Base-by-base conservation (phyloP, 148 eudicot species). In the Amaranthus cruentus region DNA sequence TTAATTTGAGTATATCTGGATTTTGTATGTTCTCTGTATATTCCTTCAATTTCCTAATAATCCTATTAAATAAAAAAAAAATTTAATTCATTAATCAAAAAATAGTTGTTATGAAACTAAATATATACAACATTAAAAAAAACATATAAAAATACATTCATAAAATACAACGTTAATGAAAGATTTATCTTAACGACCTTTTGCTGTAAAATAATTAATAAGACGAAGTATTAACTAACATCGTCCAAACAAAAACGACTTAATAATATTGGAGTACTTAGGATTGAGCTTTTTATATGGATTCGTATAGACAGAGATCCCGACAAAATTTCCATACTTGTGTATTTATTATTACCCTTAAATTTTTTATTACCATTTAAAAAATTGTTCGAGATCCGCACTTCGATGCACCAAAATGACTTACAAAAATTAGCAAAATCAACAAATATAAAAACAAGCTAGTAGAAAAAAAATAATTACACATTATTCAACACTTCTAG, bases 11-110 rank as follows among this genome's bases (percentile, higher is more conserved):
- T 12, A 43, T 12, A 18, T 43, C 38, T 6, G 81, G 77, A 55
- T 52, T 53, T 11, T 61, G 13, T 8, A 57, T 13, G n/a, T 62
- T 52, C 5, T 6, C 38, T 4, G 46, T 59, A 18, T 12, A 65
- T 15, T 58, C 76, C 54, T 53, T 59, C 28, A 73, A 3, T 47
- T 18, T 61, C 57, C 18, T 18, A 9, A 73, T 12, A 66, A 77
- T 62, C 62, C 79, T 77, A 49, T 58, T 2, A 21, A 38, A 47
- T 12, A 1, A 43, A 13, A 52, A 46, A 44, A 53, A 58, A 49
- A 8, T 13, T 4, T 11, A 42, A 59, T 57, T 8, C 59, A 68
- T 46, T 13, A 57, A 50, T 43, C 43, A 63, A 49, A 38, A 55
- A 56, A 47, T 15, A 57, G n/a, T 57, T 47, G 7, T 8, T 3